These are phyloP conservation scores for Coelastrella sp. DNA, from an alignment of 139 green algal species.

Conservation along the genomic window DNA sequence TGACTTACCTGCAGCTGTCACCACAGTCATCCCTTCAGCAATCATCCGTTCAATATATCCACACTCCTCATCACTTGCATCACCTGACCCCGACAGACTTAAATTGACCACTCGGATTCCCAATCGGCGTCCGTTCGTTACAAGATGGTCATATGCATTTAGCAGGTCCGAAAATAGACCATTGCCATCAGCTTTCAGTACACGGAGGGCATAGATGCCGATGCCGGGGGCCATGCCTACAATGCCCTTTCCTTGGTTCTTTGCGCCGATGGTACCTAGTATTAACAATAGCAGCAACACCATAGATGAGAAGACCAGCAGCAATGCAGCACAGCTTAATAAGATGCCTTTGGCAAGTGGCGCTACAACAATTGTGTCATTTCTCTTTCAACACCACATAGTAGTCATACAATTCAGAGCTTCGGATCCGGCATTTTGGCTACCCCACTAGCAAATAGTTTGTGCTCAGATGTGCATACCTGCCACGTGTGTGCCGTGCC, in stretches of 20 bases:
- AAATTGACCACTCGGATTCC: constrained; percentile 42
- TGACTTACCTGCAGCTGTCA: constrained; percentile 24
- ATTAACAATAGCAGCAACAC: not conserved
- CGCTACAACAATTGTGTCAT: too few relatives aligned
- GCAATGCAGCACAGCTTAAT: not conserved
- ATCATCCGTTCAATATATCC: not conserved
- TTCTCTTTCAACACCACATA: too few relatives aligned
- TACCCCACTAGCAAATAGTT: too few relatives aligned
- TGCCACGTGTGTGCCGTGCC: constrained; percentile 35
- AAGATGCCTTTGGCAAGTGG: not conserved
- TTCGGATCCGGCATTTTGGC: not conserved
- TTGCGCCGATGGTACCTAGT: constrained; percentile 40
- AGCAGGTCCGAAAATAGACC: constrained; percentile 30
- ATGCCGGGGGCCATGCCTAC: constrained; percentile 31
- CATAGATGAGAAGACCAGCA: not conserved
- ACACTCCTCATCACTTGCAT: constrained; percentile 10
- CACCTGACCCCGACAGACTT: constrained; percentile 17
- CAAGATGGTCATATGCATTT: constrained; percentile 1
- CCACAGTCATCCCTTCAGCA: constrained; percentile 28
- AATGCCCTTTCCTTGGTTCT: constrained; percentile 36
- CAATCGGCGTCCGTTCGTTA: not conserved
- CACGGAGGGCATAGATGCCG: constrained; percentile 35
- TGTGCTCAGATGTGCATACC: not conserved
- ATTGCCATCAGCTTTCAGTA: constrained; percentile 26
- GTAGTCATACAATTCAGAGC: too few relatives aligned